phyloP scores from a whole-genome alignment of 208 protist genomes.

The Acanthamoeba lenticulata region DNA sequence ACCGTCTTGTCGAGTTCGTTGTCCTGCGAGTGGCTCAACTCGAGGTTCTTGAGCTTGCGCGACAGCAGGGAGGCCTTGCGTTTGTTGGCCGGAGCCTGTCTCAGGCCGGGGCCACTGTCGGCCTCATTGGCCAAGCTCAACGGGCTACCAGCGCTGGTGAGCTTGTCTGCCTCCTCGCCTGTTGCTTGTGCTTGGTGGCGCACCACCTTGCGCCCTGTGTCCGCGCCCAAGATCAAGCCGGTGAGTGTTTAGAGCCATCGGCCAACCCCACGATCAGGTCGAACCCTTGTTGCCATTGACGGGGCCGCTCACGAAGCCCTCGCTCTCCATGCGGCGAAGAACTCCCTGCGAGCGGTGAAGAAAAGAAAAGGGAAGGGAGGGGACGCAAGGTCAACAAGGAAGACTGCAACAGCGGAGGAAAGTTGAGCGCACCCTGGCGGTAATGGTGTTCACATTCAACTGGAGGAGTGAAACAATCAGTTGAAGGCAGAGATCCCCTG shows the following conservation, averaged over 20 bases:
- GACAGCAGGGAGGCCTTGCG: neutral
- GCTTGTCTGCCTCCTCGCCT: neutral
- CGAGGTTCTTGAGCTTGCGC: neutral
- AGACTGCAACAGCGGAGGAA: neutral
- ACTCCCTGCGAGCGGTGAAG: slow-evolving; percentile 20
- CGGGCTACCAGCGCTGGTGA: neutral
- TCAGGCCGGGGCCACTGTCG: neutral
- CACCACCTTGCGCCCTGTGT: neutral
- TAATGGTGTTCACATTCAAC: neutral
- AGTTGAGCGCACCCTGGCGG: neutral
- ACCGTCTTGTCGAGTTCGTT: neutral
- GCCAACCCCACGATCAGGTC: neutral
- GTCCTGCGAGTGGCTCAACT: slow-evolving; percentile 25
- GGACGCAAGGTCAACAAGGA: neutral
- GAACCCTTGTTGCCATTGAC: neutral
- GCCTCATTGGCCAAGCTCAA: neutral
- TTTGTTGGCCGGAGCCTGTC: neutral
- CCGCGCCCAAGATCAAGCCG: neutral
- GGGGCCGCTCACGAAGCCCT: neutral
- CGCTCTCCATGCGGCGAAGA: neutral
- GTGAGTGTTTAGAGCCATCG: no score
- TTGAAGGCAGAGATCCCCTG: neutral
- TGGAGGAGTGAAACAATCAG: neutral
- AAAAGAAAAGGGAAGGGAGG: neutral
- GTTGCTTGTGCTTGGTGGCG: neutral